Base-by-base conservation (phyloP, 257 asterid species). In the Voacanga thouarsii region DNA sequence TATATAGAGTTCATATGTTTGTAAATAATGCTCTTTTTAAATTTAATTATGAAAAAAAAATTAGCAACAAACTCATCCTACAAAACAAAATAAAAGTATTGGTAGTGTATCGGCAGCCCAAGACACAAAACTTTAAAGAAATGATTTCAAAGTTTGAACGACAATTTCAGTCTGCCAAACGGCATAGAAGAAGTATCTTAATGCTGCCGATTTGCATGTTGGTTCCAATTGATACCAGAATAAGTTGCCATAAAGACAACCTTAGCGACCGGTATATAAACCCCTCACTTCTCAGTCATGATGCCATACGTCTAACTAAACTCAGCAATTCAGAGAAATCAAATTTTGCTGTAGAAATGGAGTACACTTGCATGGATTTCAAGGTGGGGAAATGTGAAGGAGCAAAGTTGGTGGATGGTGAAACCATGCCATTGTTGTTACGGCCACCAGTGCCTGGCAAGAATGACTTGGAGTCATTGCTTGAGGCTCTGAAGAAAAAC, bases 341-440 rank as follows among this genome's bases (percentile, higher is more conserved):
- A 5, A 5, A 0, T 12, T 63, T 28, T 63, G 24, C 28, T 23
- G 19, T 39, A 12, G n/a, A 59, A 61, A 91, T 89, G 96, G 94
- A 91, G 80, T 89, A 81, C 86, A 80, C 53, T 23, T 86, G 92
- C 80, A 81, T 88, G 86, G 89, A 88, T 21, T 93, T 93, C 80
- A 89, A 88, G 89, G 97, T 89, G 12, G 97, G 97, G 0, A 93
- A 91, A 86, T 93, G 97, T 24, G 94, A 90, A 74, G 97, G 97
- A 5, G 96, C 90, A 71, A 93, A 84, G 83, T 76, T 87, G 33
- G 96, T 93, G 16, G 87, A 93, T 50, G 94, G 91, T 12, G 97
- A 93, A 66, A 89, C 88, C 2, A 49, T 93, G 84, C 97, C 97
- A n/a, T 83, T 93, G 8, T 97, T 93, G 72, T 65, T 93, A 73